Evolutionary conservation across 2,329 filamentous ascomycete species (phyloP), one percentile per base, ranked within the genome.

Genomic region (Aphanocladium album): DNA sequence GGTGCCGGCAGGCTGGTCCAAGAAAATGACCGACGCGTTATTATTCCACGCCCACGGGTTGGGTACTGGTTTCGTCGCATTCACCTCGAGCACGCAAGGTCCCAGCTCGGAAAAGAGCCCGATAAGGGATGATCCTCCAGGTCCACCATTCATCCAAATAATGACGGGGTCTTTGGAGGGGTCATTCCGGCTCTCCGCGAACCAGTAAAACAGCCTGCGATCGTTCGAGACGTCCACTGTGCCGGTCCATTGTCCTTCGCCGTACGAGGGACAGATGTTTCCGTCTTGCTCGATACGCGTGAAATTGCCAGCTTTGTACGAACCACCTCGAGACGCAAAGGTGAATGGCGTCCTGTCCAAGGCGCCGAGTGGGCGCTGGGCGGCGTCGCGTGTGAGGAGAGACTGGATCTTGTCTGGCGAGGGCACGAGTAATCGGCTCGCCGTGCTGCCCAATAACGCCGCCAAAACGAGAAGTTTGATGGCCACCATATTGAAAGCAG

Each of bases 171-270:
- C 92, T 70, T 91, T 96, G 83, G 91, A 85, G 64, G 92, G 91
- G 74, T 96, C 90, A 70, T 96, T 95, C 70, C 92, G 88, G 60
- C 91, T 96, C 77, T 96, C 92, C 68, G 96, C 96, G 85, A 96
- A 96, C 92, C 90, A 57, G 53, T 50, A 61, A 33, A 61, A 57
- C n/a, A 61, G 53, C 37, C 53, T 30, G 35, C 60, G 46, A 4
- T 52, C 47, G 27, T 61, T 53, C 9, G 46, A 37, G 8, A 61
- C 54, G 46, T 61, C 53, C 47, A 61, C 60, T 1, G 60, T 61
- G 27, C 59, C 59, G 7, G 59, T 51, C 59, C 59, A 61, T 25
- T 61, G 59, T 3, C 5, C 8, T 45, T 61, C 59, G 46, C 59
- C 59, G 21, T 61, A 46, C 7, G 59, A 56, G 1, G 52, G 37